Evolutionary conservation across 805 yeast species (phyloP), one percentile per base, ranked within the genome.

Genomic region (Danielozyma ontarioensis): DNA sequence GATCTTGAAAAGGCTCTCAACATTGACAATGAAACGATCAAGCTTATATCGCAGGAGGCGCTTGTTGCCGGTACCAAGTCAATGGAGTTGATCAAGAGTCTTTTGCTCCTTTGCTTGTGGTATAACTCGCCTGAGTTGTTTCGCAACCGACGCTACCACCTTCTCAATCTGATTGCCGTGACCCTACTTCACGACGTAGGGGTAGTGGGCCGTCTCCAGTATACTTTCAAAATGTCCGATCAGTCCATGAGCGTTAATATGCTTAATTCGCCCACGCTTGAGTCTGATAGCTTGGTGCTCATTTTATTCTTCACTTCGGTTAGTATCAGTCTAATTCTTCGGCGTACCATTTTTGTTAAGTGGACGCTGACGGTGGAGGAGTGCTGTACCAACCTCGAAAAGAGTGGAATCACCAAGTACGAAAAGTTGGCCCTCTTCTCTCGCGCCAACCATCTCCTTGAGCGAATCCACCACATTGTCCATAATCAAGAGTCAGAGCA

Each of bases 91-190:
- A 60, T 87, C 25, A 79, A 80, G 51, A 62, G 80, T 13, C 59
- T 83, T 31, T 50, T 83, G 13, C 48, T 84, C 4, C 62, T 83
- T 33, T 72, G 83, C 17, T 55, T 80, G 18, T 88, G 95, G 95
- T 87, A 86, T 51, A 84, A 83, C 43, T 74, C 85, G 3, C 84
- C 95, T 0, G 96, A 86, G 55, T 64, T 84, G 45, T 83, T 84
- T 43, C 83, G 79, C 42, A 83, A 83, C 45, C 75, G 94, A 36
- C 74, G 94, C 30, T 79, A 80, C 42, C 93, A 84, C 51, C 62
- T 86, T 33, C 69, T 85, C 41, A 75, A 77, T 34, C 64, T 75
- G 11, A 62, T 85, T 15, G 77, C 88, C 33, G 75, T 80, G 11
- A 67, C 82, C 3, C 64, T 88, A 56, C 70, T 83, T 2, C 81